phyloP scores from a whole-genome alignment of 2,329 filamentous ascomycete species.

The Coniochaeta hoffmannii region DNA sequence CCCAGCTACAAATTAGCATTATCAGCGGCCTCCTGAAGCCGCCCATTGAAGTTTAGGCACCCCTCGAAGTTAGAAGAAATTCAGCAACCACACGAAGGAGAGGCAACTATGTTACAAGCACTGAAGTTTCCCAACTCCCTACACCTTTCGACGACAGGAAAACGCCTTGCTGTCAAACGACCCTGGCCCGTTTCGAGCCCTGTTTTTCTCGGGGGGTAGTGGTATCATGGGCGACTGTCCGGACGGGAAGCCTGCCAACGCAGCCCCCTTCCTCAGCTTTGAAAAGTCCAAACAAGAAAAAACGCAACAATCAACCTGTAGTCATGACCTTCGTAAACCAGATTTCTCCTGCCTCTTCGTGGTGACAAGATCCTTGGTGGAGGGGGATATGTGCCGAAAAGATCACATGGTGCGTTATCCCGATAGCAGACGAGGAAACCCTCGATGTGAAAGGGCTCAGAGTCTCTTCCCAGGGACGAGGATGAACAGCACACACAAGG shows the following conservation, averaged over 20 bases:
- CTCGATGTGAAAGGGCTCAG: conserved; percentile 26
- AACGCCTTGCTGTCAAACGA: neutral
- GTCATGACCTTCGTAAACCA: conserved; percentile 12
- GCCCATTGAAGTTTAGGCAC: neutral
- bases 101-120: neutral
- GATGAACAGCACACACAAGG: conserved; percentile 84
- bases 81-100: neutral
- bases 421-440: conserved; percentile 1
- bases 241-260: neutral
- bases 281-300: neutral
- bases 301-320: conserved; percentile 4
- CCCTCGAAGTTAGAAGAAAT: neutral
- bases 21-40: neutral
- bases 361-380: neutral
- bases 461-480: conserved; percentile 85
- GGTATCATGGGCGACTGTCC: neutral
- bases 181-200: neutral
- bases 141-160: neutral
- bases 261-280: neutral
- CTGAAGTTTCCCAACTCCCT: neutral
- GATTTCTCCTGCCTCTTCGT: neutral
- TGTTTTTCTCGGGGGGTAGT: neutral
- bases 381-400: conserved; percentile 3
- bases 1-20: neutral
- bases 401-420: neutral